Base-by-base conservation (phyloP, 805 yeast genomes). In the Ogataea ganodermae region DNA sequence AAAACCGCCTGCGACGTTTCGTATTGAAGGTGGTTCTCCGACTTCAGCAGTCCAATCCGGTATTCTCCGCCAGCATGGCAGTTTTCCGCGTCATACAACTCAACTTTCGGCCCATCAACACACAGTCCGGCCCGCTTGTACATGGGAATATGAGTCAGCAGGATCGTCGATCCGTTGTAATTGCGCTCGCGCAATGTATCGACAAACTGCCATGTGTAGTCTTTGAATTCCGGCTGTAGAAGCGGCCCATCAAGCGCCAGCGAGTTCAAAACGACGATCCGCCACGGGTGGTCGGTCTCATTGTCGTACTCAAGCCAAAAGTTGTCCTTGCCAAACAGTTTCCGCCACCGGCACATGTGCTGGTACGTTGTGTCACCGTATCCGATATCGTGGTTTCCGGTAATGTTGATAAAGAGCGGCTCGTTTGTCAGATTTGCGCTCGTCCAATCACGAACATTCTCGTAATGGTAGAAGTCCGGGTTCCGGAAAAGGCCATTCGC, bases 381-480 rank as follows among this genome's bases (percentile, higher is more conserved):
- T 0, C 99, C 99, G 40, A 92, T 83, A 65, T 94, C 99, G 64
- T 94, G 99, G 64, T 94, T 94, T 1, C 99, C 99, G 1, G 96
- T 84, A 39, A 94, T 71, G 63, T 94, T 94, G 51, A 89, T 77
- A 60, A 92, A 80, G 30, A 87, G 67, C 9, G 89, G 91, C 49
- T 79, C 80, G 28, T 76, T 73, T 17, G 64, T 71, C 55, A 66
- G 56, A 20, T 67, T 58, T 3, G 61, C 51, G 38, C 45, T 37
- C 31, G 74, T 71, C 96, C 96, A 87, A 57, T 84, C 86, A 53
- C 80, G 79, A 5, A 84, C 79, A 62, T 86, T 80, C 40, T 69
- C 65, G 59, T 77, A 83, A 7, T 80, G 87, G 55, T 71, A 79
- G 14, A 65, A 46, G 1, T 59, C 62, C 1, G 55, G 52, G 3